A percentile compares a stretch with the other conserved stretches of the same genome.
These are phyloP conservation scores for Bryopsis sp. DNA, from an alignment of 139 green algal species.

Conservation along the genomic window DNA sequence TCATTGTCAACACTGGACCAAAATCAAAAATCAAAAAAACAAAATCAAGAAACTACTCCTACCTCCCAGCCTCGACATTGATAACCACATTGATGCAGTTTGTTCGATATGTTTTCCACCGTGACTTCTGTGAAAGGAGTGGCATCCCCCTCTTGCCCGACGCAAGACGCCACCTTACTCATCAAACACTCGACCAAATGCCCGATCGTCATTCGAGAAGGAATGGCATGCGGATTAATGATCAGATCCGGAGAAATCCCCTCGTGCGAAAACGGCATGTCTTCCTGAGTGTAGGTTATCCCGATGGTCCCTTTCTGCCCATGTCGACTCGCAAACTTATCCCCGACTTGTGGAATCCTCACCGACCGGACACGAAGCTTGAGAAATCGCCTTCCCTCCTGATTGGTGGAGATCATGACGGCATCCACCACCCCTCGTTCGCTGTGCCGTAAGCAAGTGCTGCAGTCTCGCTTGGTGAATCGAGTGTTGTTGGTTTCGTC, in stretches of 20 bases:
- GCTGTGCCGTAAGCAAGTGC: conserved; percentile 44
- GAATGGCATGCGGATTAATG: conserved; percentile 98
- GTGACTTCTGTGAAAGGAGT: conserved; percentile 97
- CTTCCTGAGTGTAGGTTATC: conserved; percentile 91
- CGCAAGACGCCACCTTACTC: conserved; percentile 62
- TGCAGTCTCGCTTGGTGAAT: conserved; percentile 63
- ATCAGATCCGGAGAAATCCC: conserved; percentile 95
- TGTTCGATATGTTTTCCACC: conserved; percentile 84
- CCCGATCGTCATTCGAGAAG: conserved; percentile 98
- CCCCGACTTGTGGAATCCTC: conserved; percentile 95
- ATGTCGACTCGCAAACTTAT: conserved; percentile 95
- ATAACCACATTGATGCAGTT: conserved; percentile 71
- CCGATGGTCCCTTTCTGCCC: conserved; percentile 96
- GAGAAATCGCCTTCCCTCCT: conserved; percentile 81
- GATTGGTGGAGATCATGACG: conserved; percentile 85
- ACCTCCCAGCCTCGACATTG: conserved; percentile 85
- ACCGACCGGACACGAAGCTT: conserved; percentile 93
- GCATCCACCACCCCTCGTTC: conserved; percentile 73
- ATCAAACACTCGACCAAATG: conserved; percentile 97
- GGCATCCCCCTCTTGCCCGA: conserved; percentile 83
- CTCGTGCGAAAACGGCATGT: conserved; percentile 73
- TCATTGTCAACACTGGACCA: too few species aligned
- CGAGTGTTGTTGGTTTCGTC: conserved; percentile 31
- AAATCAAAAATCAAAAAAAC: too few species aligned
- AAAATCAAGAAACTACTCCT: too few species aligned